Percentiles rank a stretch among this genome's conserved stretches.
phyloP scores from a whole-genome alignment of 2,329 filamentous ascomycete species.

The Pseudogymnoascus sp. region DNA sequence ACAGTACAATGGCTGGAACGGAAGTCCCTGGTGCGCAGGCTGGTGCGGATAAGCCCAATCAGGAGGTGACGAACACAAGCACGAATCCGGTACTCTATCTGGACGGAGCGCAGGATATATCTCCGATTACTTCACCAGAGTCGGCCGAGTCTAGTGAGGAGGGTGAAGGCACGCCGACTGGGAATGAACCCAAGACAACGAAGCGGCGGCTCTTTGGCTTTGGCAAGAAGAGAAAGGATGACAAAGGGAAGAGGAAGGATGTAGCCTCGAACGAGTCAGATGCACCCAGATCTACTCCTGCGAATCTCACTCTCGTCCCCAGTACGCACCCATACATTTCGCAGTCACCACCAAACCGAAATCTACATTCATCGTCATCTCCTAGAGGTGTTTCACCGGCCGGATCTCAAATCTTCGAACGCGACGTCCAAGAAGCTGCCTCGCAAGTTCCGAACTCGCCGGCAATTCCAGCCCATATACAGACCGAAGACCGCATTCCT shows the following conservation, averaged over 20 bases:
- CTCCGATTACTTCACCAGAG: constrained; percentile 6
- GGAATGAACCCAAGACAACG: constrained; percentile 36
- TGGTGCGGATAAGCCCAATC: neutral
- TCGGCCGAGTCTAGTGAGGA: constrained; percentile 21
- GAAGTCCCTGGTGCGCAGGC: neutral
- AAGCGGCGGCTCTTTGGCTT: constrained; percentile 53
- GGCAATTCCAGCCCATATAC: constrained; percentile 87
- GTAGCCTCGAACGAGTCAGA: constrained; percentile 24
- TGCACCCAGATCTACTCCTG: constrained; percentile 25
- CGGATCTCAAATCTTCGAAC: constrained; percentile 78
- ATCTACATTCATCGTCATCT: constrained; percentile 58
- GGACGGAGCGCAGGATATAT: constrained; percentile 26
- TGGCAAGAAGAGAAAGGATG: constrained; percentile 45
- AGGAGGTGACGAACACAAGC: constrained; percentile 20
- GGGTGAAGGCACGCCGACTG: constrained; percentile 23
- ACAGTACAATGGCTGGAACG: constrained; percentile 3
- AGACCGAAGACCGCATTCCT: constrained; percentile 90
- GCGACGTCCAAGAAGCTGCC: constrained; percentile 78
- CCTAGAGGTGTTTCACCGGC: constrained; percentile 72
- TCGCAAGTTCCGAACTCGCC: constrained; percentile 62
- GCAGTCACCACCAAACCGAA: constrained; percentile 45
- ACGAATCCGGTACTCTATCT: constrained; percentile 15
- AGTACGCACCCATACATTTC: constrained; percentile 33
- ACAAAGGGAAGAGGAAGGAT: constrained; percentile 34
- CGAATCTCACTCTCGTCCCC: constrained; percentile 36